Percentiles rank a stretch among this genome's conserved stretches.
Evolutionary conservation across 2,329 filamentous ascomycete genomes (phyloP).

Genomic region (Ophiostoma tasmaniense): DNA sequence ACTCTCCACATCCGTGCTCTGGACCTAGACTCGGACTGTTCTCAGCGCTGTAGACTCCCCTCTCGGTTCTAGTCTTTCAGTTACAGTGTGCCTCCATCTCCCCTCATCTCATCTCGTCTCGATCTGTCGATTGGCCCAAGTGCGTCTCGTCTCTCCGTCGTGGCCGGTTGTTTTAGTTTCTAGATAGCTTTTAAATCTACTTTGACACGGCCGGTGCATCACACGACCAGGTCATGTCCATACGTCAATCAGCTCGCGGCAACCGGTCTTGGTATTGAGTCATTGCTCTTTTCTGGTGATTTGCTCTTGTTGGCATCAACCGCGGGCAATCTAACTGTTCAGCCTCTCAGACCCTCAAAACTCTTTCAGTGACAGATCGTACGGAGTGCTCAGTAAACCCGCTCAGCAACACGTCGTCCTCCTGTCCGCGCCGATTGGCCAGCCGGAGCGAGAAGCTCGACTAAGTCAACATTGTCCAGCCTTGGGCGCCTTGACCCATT

Average conservation of each 20-base stretch:
- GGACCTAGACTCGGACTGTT: neutral
- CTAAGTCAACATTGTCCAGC: constrained; percentile 3
- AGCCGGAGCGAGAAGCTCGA: neutral
- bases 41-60: neutral
- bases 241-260: neutral
- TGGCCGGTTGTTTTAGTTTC: too few species aligned
- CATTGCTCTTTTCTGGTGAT: neutral
- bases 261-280: neutral
- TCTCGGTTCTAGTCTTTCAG: too few species aligned
- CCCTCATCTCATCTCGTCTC: neutral
- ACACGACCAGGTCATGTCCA: neutral
- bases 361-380: neutral
- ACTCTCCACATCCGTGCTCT: neutral
- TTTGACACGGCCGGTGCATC: neutral
- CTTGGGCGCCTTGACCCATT: neutral
- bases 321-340: too few species aligned
- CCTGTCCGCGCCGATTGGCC: constrained; percentile 16
- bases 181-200: neutral
- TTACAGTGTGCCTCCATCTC: neutral
- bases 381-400: too few species aligned
- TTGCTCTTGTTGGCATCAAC: too few species aligned
- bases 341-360: neutral
- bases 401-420: constrained; percentile 7
- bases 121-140: neutral
- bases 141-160: too few species aligned